phyloP scores from a whole-genome alignment of 805 yeast species.

The Barnettozyma populi region DNA sequence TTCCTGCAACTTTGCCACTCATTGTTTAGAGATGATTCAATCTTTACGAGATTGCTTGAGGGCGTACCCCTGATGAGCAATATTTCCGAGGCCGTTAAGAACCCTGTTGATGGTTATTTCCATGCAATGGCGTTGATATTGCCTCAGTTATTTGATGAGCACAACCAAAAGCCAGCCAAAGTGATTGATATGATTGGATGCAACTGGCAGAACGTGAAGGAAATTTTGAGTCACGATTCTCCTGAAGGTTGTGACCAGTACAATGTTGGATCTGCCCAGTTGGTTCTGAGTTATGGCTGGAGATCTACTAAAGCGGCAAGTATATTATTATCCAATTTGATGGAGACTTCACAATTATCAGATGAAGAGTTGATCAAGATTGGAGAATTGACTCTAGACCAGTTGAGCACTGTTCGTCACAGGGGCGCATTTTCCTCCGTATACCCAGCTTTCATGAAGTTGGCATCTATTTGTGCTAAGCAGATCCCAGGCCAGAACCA shows the following conservation, averaged over 20 bases:
- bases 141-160: slow-evolving; percentile 14
- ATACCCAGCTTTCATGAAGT: slow-evolving; percentile 69
- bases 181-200: slow-evolving; percentile 18
- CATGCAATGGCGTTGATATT: slow-evolving; percentile 49
- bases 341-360: slow-evolving; percentile 26
- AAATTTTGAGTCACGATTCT: slow-evolving; percentile 58
- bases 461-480: slow-evolving; percentile 53
- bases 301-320: slow-evolving; percentile 77
- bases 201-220: slow-evolving; percentile 32
- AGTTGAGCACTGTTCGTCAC: slow-evolving; percentile 72
- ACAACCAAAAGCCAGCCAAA: slow-evolving; percentile 4
- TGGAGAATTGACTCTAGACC: slow-evolving; percentile 57
- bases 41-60: slow-evolving; percentile 30
- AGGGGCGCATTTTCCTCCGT: slow-evolving; percentile 91
- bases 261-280: slow-evolving; percentile 37
- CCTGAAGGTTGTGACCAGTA: slow-evolving; percentile 58
- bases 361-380: slow-evolving; percentile 23
- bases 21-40: slow-evolving; percentile 27
- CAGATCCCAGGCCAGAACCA: slow-evolving; percentile 37
- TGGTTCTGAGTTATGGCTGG: slow-evolving; percentile 69
- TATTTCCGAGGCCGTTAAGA: slow-evolving; percentile 40
- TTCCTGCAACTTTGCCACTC: slow-evolving; percentile 46
- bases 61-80: slow-evolving; percentile 31
- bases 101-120: slow-evolving; percentile 66
- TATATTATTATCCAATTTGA: slow-evolving; percentile 40